Evolutionary conservation across 768 basidiomycete species (phyloP), one percentile per base, ranked within the genome.

Genomic region (Mycena venus): DNA sequence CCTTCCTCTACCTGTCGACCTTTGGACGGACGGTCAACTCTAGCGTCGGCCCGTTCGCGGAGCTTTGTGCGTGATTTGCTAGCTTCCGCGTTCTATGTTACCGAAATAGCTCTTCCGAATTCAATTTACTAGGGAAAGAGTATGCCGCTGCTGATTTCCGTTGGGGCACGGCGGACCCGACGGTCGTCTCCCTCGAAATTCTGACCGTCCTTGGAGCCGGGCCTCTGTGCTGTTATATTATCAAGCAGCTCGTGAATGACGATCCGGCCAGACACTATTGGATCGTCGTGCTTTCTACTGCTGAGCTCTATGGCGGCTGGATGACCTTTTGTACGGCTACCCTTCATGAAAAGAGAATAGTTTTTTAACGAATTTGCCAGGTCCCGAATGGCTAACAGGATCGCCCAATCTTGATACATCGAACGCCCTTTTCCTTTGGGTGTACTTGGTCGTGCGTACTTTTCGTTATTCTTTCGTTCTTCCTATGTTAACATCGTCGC

Each of bases 291-390:
- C 80, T 95, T 56, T 90, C 91, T 78, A 95, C 93, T 2, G 93
- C 90, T 0, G 95, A 96, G 80, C 78, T 96, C 5, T 95, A 95
- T 70, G 94, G 38, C 72, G 92, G 92, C 34, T 95, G 92, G 92
- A 95, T 96, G 95, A 96, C 95, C 3, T 96, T 96, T 83, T 51
- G 49, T n/a, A n/a, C n/a, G n/a, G n/a, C n/a, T n/a, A n/a, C n/a
- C n/a, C n/a, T n/a, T n/a, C n/a, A n/a, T n/a, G n/a, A n/a, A n/a
- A n/a, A n/a, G n/a, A n/a, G n/a, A n/a, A n/a, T n/a, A n/a, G n/a
- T n/a, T n/a, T n/a, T n/a, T n/a, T n/a, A n/a, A n/a, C n/a, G n/a
- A n/a, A n/a, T n/a, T n/a, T n/a, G n/a, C n/a, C n/a, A n/a, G 92
- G 91, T 79, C 95, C 95, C 0, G 95, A 96, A 83, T 96, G 94